Evolutionary conservation across 345 rosid genomes (phyloP), one percentile per base, ranked within the genome.

Genomic region (Geranium brycei): DNA sequence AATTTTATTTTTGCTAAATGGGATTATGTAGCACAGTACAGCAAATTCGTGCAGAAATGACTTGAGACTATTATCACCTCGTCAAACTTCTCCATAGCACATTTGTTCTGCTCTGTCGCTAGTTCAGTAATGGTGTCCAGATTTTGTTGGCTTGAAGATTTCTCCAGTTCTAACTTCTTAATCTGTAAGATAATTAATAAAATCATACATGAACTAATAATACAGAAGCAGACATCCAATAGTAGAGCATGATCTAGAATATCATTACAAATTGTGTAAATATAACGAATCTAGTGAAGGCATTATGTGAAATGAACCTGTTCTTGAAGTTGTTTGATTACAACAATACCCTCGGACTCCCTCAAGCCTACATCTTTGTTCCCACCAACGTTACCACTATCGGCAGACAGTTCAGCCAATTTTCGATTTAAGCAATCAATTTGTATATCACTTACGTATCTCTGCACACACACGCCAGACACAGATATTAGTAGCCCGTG

Each of bases 281-380:
- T 2, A 59, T 40, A 1, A 30, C 13, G 35, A 66, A 19, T 16
- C 12, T 23, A 32, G 23, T 62, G 57, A 18, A 66, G 19, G 51
- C 28, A 18, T 35, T 32, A 61, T 13, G 14, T 31, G 60, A 73
- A 63, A 66, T 53, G 64, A 64, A 89, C 98, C 96, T 89, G 88
- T 80, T 87, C 95, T 74, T 89, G 87, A 60, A 91, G 96, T 80
- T 84, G 91, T 75, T 85, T 84, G 75, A 85, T 85, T 64, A 87
- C 84, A 78, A 76, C 72, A 70, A 80, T 80, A 72, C 80, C 78
- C 73, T 89, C 95, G 5, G 78, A 81, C 77, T 84, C 95, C 73
- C 80, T 74, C 64, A 65, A 62, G 68, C 79, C 71, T 40, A 62
- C 73, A 71, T 17, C 60, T 64, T 64, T 78, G 66, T 85, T 85